These are phyloP conservation scores for Iodosphaeria phyllophila DNA, from an alignment of 2,329 filamentous ascomycete species.

Conservation along the genomic window DNA sequence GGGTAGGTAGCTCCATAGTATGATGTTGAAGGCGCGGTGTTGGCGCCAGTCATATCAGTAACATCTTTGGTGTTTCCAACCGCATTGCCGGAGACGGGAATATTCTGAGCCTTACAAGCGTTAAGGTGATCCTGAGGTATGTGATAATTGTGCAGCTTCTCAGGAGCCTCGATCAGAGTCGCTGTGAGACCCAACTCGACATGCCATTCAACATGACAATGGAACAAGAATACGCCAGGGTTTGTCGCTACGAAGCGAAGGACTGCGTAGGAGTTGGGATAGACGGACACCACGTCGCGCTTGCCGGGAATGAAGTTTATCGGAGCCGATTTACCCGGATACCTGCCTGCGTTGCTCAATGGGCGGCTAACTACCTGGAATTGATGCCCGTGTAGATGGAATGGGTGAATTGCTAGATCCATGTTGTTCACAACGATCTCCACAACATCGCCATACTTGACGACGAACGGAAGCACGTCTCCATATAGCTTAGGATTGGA, in stretches of 20 bases:
- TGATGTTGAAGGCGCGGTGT: constrained; percentile 11
- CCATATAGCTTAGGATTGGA: constrained; percentile 23
- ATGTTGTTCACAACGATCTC: constrained; percentile 31
- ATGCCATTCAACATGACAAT: constrained; percentile 38
- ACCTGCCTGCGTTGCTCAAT: constrained; percentile 16
- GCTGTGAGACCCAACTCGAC: constrained; percentile 37
- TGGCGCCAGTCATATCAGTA: constrained; percentile 10
- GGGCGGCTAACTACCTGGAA: constrained; percentile 34
- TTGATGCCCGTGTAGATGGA: constrained; percentile 34
- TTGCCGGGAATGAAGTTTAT: constrained; percentile 12
- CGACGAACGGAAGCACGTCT: constrained; percentile 20
- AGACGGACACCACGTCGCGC: constrained; percentile 20
- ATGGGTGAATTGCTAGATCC: constrained; percentile 26
- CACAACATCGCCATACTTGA: constrained; percentile 18
- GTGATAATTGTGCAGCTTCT: constrained; percentile 30
- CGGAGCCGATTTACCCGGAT: constrained; percentile 13
- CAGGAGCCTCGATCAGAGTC: constrained; percentile 35
- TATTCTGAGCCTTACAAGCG: constrained; percentile 22
- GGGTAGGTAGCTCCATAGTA: constrained; percentile 2
- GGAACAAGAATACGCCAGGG: constrained; percentile 32
- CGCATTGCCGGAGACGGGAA: constrained; percentile 42
- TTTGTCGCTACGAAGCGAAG: constrained; percentile 32
- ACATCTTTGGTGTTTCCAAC: constrained; percentile 24
- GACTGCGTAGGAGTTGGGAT: constrained; percentile 24
- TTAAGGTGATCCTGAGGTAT: constrained; percentile 40